Evolutionary conservation across 495 filamentous ascomycete species (phyloP).

Genomic region (Penicillium paradoxum): DNA sequence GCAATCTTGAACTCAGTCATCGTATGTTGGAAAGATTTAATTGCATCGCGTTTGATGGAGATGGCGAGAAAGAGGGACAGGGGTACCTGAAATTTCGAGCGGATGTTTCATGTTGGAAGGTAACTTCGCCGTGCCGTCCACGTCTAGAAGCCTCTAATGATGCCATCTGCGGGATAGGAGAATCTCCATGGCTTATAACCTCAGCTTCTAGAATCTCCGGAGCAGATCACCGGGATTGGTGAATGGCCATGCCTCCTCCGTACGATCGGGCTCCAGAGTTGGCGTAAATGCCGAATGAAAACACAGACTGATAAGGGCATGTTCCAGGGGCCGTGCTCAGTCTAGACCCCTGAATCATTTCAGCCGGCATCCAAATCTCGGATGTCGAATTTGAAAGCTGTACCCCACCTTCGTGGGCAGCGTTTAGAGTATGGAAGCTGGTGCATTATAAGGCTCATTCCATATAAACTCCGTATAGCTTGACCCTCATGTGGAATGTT

Average conservation of each 20-base stretch:
- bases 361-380: not conserved
- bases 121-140: constrained; percentile 12
- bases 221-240: no score
- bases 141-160: not conserved
- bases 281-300: not conserved
- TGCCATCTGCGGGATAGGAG: not conserved
- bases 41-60: no score
- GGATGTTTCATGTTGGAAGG: constrained; percentile 13
- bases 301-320: no score
- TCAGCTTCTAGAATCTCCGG: not conserved
- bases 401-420: not conserved
- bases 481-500: not conserved
- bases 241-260: not conserved
- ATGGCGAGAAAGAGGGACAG: no score
- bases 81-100: not conserved
- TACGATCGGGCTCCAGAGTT: not conserved
- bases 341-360: not conserved
- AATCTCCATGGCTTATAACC: not conserved
- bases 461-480: not conserved
- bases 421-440: not conserved
- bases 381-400: not conserved
- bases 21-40: no score
- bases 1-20: no score
- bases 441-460: not conserved
- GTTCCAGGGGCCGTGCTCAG: not conserved